Percentiles rank a stretch among this genome's conserved stretches.
Evolutionary conservation across 1,139 yeast genomes (phyloP).

Genomic region (Hyphopichia buzzinii): DNA sequence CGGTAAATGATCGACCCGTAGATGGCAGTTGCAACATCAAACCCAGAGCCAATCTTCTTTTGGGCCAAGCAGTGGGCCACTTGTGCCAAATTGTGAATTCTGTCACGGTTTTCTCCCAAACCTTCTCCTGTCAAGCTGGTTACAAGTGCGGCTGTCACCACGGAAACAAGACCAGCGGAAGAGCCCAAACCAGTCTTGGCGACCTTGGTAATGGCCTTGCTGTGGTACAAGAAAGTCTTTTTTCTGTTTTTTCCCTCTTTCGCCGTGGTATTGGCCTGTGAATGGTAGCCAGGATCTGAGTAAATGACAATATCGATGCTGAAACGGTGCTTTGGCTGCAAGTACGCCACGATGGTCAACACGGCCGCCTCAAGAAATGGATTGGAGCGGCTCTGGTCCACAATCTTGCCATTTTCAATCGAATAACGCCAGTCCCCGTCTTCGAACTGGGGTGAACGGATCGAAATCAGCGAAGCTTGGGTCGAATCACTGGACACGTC

Average conservation of each 20-base stretch:
- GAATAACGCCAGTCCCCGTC: slow-evolving; percentile 69
- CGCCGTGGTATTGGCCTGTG: slow-evolving; percentile 51
- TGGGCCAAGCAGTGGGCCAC: slow-evolving; percentile 92
- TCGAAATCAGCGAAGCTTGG: slow-evolving; percentile 30
- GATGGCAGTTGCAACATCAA: slow-evolving; percentile 94
- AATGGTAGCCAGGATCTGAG: slow-evolving; percentile 89
- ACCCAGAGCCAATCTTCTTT: slow-evolving; percentile 93
- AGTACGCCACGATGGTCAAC: slow-evolving; percentile 52
- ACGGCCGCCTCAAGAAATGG: slow-evolving; percentile 78
- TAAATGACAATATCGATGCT: slow-evolving; percentile 57
- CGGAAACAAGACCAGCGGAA: slow-evolving; percentile 90
- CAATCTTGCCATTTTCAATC: slow-evolving; percentile 11
- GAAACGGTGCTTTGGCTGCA: slow-evolving; percentile 26
- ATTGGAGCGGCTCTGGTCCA: slow-evolving; percentile 30
- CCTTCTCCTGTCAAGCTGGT: slow-evolving; percentile 37
- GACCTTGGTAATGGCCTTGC: slow-evolving; percentile 59
- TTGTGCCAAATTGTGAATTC: slow-evolving; percentile 80
- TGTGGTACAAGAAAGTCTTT: slow-evolving; percentile 59
- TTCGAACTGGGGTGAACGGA: slow-evolving; percentile 77
- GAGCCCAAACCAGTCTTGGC: slow-evolving; percentile 96
- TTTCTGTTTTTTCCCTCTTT: slow-evolving; percentile 31
- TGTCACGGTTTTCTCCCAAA: slow-evolving; percentile 24
- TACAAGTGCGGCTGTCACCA: slow-evolving; percentile 67
- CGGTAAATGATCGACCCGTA: slow-evolving; percentile 84
- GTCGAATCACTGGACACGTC: slow-evolving; percentile 8